These are phyloP conservation scores for Cynara cardunculus DNA, from an alignment of 129 eudicot species.

Conservation along the genomic window DNA sequence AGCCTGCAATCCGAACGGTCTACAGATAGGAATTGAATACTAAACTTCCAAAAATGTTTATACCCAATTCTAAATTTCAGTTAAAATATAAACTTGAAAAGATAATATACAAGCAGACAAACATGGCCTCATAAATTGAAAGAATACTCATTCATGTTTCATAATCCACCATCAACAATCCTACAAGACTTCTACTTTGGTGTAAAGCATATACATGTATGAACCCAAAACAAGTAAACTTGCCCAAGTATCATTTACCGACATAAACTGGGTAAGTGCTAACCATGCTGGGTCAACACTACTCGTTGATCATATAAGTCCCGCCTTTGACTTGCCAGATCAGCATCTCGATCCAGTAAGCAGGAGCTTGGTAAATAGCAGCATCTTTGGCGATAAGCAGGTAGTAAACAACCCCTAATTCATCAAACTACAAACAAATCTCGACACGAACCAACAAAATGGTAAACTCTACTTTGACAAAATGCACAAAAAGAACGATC, in stretches of 20 bases:
- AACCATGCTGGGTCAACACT: not conserved
- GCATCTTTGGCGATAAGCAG: not conserved
- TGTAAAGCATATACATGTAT: constrained; percentile 38
- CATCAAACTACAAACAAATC: constrained; percentile 24
- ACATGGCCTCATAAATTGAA: constrained; percentile 7
- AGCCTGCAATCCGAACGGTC: too few relatives aligned
- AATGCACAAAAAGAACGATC: constrained; percentile 15
- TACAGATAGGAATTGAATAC: too few relatives aligned
- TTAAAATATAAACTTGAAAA: not conserved
- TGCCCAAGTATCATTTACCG: not conserved
- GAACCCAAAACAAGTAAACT: constrained; percentile 28
- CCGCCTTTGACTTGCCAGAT: not conserved
- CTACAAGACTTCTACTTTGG: constrained; percentile 27
- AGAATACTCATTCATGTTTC: not conserved
- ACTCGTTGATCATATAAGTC: not conserved
- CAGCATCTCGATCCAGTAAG: not conserved
- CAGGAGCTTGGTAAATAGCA: not conserved
- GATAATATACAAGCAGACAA: not conserved
- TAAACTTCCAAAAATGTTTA: too few relatives aligned
- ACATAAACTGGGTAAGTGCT: not conserved
- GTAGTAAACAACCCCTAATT: not conserved
- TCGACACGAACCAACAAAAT: constrained; percentile 23
- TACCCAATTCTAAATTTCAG: not conserved
- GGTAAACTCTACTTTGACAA: constrained; percentile 19
- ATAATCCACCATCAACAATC: constrained; percentile 14